Base-by-base conservation (phyloP, 2,329 filamentous ascomycete species). In the Hymenotorrendiella dingleyae region DNA sequence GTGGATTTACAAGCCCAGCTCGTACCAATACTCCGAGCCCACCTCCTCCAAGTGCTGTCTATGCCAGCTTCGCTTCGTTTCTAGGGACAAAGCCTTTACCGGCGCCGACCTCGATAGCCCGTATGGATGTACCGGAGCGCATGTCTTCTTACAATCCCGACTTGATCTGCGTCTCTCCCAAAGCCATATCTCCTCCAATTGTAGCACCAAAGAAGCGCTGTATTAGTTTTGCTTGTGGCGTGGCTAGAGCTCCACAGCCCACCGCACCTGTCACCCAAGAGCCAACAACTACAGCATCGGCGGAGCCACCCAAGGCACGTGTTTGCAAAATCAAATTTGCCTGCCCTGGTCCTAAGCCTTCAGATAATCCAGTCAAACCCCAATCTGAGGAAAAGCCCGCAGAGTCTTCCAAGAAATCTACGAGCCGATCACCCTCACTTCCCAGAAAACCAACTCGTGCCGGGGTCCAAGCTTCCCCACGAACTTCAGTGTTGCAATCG, bases 11-110 rank as follows among this genome's bases (percentile, higher is more conserved):
- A 14, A 96, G 88, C 57, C 89, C 91, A 30, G 84, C 87, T n/a
- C 75, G 88, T 43, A 86, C 87, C 26, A 88, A 80, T 62, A 91
- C 88, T 0, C 88, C 90, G 1, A 97, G 91, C 59, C 91, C 93
- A 14, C 88, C 88, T n/a, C 71, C 83, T 3, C 80, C 80, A 4
- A 73, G 80, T 14, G 69, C 77, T 40, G 66, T 69, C 16, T 69
- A 73, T 42, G 60, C 67, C 6, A 67, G 64, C 38, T 57, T 59
- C 28, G 50, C 50, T 30, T 49, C 54, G 10, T 59, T 54, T 36
- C 43, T 61, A 11, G 42, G 44, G 9, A 22, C 43, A 24, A 59
- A 59, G 33, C 4, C 48, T 3, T 32, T 36, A 6, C 40, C 47
- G 4, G 34, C 52, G 12, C 34, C 48, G 10, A 28, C 44, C 12